Evolutionary conservation across 1,139 yeast genomes (phyloP).

Genomic region (Lodderomyces jiufengensis): DNA sequence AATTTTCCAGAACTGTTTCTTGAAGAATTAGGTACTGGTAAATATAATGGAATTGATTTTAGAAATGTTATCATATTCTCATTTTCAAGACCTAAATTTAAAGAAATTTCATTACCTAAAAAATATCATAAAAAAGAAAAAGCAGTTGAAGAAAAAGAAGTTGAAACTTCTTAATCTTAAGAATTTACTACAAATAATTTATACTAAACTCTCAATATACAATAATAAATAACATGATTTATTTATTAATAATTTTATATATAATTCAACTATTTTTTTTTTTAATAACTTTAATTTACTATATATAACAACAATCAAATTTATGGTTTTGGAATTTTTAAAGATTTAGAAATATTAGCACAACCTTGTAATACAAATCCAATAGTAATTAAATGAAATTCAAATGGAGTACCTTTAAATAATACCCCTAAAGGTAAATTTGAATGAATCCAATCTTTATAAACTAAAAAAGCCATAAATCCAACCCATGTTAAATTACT

Average conservation of each 20-base stretch:
- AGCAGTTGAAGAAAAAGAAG: not conserved
- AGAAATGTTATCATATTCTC: slow-evolving; percentile 21
- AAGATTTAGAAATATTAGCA: slow-evolving; percentile 85
- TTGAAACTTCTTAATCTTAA: not conserved
- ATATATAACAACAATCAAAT: slow-evolving; percentile 7
- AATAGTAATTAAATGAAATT: slow-evolving; percentile 68
- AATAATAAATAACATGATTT: no score
- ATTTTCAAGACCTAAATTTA: slow-evolving; percentile 15
- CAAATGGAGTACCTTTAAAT: slow-evolving; percentile 54
- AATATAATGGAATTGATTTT: slow-evolving; percentile 23
- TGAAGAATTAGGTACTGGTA: slow-evolving; percentile 24
- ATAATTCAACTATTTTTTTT: no score
- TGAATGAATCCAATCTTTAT: slow-evolving; percentile 42
- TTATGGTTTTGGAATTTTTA: slow-evolving; percentile 85
- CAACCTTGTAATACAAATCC: slow-evolving; percentile 79
- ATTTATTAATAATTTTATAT: no score
- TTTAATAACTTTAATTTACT: slow-evolving; percentile 6
- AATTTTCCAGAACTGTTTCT: slow-evolving; percentile 29
- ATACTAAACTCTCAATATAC: no score
- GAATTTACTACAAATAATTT: no score
- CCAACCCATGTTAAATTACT: slow-evolving; percentile 74
- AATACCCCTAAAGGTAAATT: slow-evolving; percentile 65
- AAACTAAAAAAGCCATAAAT: slow-evolving; percentile 64
- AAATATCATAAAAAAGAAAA: not conserved
- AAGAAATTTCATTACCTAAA: no score